Evolutionary conservation across 2,329 filamentous ascomycete species (phyloP).

Genomic region (Penicillium vulpinum): DNA sequence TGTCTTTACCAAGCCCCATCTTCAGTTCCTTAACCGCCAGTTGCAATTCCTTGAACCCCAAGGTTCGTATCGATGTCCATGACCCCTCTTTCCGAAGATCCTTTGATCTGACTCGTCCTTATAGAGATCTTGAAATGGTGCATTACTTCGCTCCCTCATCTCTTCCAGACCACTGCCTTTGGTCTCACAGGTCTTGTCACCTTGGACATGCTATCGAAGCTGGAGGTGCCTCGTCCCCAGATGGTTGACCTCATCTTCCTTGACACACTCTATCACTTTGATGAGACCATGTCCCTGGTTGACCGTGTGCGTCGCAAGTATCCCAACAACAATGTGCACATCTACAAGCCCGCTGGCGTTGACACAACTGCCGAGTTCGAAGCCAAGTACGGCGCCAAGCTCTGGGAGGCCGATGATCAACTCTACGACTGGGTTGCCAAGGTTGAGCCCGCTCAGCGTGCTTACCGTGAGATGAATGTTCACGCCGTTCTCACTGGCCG

Average conservation of each 20-base stretch:
- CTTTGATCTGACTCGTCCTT: conserved; percentile 18
- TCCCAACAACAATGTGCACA: conserved; percentile 75
- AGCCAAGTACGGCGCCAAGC: conserved; percentile 72
- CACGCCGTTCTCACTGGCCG: conserved; percentile 90
- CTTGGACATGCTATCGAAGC: conserved; percentile 66
- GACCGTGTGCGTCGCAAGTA: conserved; percentile 75
- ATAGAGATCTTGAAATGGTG: conserved; percentile 86
- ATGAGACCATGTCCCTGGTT: conserved; percentile 72
- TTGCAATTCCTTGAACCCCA: conserved; percentile 83
- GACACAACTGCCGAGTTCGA: conserved; percentile 76
- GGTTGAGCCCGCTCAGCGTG: conserved; percentile 91
- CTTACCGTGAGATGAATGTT: conserved; percentile 83
- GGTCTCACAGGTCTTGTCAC: conserved; percentile 78
- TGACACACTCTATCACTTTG: conserved; percentile 80
- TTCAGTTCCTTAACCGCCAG: conserved; percentile 87
- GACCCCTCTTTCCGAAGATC: conserved; percentile 5
- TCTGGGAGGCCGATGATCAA: conserved; percentile 84
- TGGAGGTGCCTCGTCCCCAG: conserved; percentile 50
- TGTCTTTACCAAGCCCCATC: conserved; percentile 81
- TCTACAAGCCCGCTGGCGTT: conserved; percentile 81
- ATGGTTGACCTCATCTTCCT: conserved; percentile 66
- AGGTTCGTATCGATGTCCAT: conserved; percentile 45
- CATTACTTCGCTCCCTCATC: conserved; percentile 82
- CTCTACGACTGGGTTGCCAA: conserved; percentile 97
- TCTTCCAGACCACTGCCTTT: conserved; percentile 85